phyloP scores from a whole-genome alignment of 495 filamentous ascomycete species.

The Staphylotrichum tortipilum region DNA sequence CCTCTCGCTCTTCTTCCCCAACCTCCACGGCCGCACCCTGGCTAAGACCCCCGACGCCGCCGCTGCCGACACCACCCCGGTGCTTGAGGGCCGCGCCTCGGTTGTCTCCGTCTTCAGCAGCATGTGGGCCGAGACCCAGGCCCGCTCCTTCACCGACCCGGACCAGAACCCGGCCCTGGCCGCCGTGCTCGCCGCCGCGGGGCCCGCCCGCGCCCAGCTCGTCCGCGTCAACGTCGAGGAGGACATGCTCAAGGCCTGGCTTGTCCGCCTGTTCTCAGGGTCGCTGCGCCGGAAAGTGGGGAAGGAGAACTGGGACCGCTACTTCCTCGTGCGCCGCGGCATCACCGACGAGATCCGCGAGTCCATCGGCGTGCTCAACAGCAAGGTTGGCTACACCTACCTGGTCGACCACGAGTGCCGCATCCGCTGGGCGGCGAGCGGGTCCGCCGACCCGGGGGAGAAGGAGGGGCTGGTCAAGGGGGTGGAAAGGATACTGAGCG shows the following conservation, averaged over 20 bases:
- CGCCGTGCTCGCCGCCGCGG: conserved; percentile 36
- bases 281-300: conserved; percentile 49
- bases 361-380: conserved; percentile 73
- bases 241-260: conserved; percentile 61
- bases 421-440: conserved; percentile 93
- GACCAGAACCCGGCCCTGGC: conserved; percentile 58
- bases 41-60: conserved; percentile 24
- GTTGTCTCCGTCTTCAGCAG: conserved; percentile 75
- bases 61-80: conserved; percentile 57
- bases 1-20: conserved; percentile 83
- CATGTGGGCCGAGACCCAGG: conserved; percentile 77
- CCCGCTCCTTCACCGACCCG: conserved; percentile 55
- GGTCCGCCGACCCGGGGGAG: conserved; percentile 61
- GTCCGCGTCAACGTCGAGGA: conserved; percentile 84
- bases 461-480: conserved; percentile 61
- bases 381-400: conserved; percentile 90
- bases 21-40: conserved; percentile 72
- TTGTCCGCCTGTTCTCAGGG: conserved; percentile 63
- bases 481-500: conserved; percentile 57
- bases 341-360: conserved; percentile 65
- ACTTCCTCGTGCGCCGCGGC: conserved; percentile 77
- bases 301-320: conserved; percentile 55
- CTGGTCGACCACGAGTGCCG: conserved; percentile 76
- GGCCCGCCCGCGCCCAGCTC: conserved; percentile 50
- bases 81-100: conserved; percentile 61